Base-by-base conservation (phyloP, 108 stramenopile genomes). In the Cyclotella cryptica region DNA sequence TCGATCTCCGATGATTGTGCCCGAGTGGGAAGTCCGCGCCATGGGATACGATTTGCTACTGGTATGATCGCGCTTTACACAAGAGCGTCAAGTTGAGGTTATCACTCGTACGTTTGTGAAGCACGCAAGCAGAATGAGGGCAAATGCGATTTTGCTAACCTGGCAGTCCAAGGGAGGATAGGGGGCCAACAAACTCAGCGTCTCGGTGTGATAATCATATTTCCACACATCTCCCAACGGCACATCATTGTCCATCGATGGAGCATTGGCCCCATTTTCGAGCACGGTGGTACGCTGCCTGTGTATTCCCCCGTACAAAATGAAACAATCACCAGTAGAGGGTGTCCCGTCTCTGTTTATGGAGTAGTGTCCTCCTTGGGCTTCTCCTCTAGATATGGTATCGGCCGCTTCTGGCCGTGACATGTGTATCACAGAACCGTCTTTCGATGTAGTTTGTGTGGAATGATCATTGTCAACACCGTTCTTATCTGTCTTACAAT, bases 171-270 rank as follows among this genome's bases (percentile, higher is more conserved):
- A 43, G 12, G 84, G 75, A 57, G 80, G 80, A 70, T 81, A 81
- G 26, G 75, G 68, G n/a, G 79, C 68, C 30, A 81, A 49, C 69
- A 76, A 35, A 60, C 43, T 66, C 30, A 80, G 52, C 15, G 66
- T 71, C 41, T 85, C 73, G 4, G 63, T 59, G 18, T 65, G 52
- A 40, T 76, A 85, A 59, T 85, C 80, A 72, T 77, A 85, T 75
- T 62, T 76, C 84, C 84, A 85, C 19, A 85, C 84, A 46, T 85
- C 84, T n/a, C 84, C 84, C 18, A 85, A 42, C 0, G 41, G 55
- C 24, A 42, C 47, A 1, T 58, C 69, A 42, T 52, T 52, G 15
- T 42, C 22, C 2, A 55, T 12, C 0, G 69, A 51, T 12, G 66
- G 55, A 41, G 64, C 39, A 28, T 66, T 51, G 0, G 63, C 63